A percentile compares a stretch with the other conserved stretches of the same genome.
These are phyloP conservation scores for Alternaria postmessia DNA, from an alignment of 2,329 filamentous ascomycete species.

Conservation along the genomic window DNA sequence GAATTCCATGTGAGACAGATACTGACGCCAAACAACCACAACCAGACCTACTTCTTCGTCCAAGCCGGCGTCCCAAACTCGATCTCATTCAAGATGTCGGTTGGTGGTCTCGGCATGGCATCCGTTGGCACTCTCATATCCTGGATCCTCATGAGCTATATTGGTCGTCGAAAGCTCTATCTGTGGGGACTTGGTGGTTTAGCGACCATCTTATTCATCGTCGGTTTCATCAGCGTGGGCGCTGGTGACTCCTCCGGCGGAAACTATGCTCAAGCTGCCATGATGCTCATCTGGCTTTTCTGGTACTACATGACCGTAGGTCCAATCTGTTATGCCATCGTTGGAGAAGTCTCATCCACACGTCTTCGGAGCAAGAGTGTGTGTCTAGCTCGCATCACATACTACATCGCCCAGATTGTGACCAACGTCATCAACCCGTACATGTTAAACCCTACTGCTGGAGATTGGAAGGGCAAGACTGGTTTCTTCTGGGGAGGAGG, in stretches of 20 bases:
- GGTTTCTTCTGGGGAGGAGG: slow-evolving; percentile 87
- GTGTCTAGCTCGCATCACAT: slow-evolving; percentile 76
- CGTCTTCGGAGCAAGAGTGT: slow-evolving; percentile 88
- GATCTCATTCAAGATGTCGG: slow-evolving; percentile 51
- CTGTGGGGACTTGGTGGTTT: slow-evolving; percentile 69
- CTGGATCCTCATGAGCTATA: slow-evolving; percentile 78
- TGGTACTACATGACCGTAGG: slow-evolving; percentile 85
- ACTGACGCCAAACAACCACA: neutral
- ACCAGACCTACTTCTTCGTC: slow-evolving; percentile 54
- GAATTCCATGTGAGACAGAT: neutral
- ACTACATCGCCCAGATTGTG: slow-evolving; percentile 72
- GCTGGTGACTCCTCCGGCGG: slow-evolving; percentile 53
- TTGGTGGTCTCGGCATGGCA: slow-evolving; percentile 64
- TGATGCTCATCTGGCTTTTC: slow-evolving; percentile 56
- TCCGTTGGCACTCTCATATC: slow-evolving; percentile 72
- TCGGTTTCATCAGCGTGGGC: slow-evolving; percentile 67
- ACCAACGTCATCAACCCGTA: slow-evolving; percentile 77
- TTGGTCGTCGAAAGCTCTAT: slow-evolving; percentile 78
- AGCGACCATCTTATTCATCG: slow-evolving; percentile 75
- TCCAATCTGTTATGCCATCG: slow-evolving; percentile 85
- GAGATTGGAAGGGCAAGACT: slow-evolving; percentile 80
- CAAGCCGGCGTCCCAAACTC: slow-evolving; percentile 52
- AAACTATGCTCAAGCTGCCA: slow-evolving; percentile 29
- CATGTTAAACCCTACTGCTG: slow-evolving; percentile 60
- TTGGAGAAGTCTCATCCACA: slow-evolving; percentile 80